These are phyloP conservation scores for Saksenaea vasiformis DNA, from an alignment of 371 early-diverging fungal species.

Conservation along the genomic window DNA sequence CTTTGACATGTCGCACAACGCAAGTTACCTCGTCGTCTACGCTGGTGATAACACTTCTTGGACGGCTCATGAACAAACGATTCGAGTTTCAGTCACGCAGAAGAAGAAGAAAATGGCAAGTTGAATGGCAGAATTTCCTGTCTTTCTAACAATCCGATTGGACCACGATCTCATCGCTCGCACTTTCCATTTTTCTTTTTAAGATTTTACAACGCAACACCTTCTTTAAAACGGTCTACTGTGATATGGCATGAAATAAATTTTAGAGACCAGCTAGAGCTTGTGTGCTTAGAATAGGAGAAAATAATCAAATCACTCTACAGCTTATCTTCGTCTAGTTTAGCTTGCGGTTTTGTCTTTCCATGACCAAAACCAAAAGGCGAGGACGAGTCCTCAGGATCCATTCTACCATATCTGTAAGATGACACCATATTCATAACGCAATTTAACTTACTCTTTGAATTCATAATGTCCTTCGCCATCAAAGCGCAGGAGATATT, in stretches of 20 bases:
- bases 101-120: constrained; percentile 2
- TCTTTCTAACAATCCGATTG: constrained; percentile 4
- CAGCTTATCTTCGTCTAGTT: constrained; percentile 19
- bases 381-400: constrained; percentile 53
- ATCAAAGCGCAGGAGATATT: constrained; percentile 78
- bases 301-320: constrained; percentile 11
- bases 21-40: constrained; percentile 3
- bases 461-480: constrained; percentile 85
- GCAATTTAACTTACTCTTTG: constrained; percentile 43
- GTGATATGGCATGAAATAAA: background rate
- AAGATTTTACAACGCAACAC: background rate
- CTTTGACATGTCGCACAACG: background rate
- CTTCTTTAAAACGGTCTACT: background rate
- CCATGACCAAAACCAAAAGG: constrained; percentile 64
- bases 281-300: background rate
- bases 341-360: constrained; percentile 44
- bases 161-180: background rate
- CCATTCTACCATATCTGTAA: constrained; percentile 36
- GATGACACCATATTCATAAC: background rate
- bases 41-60: constrained; percentile 8
- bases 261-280: background rate
- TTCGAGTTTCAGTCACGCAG: constrained; percentile 7
- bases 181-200: background rate
- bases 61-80: constrained; percentile 5
- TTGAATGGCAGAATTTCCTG: constrained; percentile 2